phyloP scores from a whole-genome alignment of 768 basidiomycete genomes.

The Suillus luteus region DNA sequence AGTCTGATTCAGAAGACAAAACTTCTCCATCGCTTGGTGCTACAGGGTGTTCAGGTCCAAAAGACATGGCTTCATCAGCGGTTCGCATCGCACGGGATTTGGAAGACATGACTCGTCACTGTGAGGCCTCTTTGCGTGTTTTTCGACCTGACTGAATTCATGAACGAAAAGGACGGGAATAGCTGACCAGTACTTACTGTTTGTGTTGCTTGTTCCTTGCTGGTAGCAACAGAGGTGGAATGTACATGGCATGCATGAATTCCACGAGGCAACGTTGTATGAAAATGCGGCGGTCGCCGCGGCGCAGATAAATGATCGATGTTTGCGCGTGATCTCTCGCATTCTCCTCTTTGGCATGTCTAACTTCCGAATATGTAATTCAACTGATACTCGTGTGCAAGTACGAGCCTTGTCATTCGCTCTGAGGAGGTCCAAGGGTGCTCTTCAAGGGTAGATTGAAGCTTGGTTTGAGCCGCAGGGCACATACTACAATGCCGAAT shows the following conservation, averaged over 20 bases:
- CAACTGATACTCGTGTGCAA: too few species aligned
- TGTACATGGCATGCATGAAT: not conserved
- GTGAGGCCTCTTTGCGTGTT: not conserved
- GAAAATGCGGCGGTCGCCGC: too few species aligned
- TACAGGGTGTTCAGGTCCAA: not conserved
- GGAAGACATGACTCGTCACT: not conserved
- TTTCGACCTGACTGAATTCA: not conserved
- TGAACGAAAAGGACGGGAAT: not conserved
- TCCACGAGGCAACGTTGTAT: not conserved
- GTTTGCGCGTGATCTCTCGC: too few species aligned
- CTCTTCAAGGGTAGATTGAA: too few species aligned
- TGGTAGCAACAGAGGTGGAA: not conserved
- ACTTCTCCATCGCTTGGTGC: not conserved
- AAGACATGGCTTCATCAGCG: not conserved
- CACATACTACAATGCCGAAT: too few species aligned
- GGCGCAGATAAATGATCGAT: too few species aligned
- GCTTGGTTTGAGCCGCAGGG: too few species aligned
- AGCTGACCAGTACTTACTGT: not conserved
- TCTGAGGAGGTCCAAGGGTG: too few species aligned
- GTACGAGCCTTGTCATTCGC: too few species aligned
- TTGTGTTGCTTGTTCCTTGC: not conserved
- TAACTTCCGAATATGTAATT: too few species aligned
- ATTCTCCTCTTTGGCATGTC: too few species aligned
- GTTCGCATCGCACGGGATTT: not conserved
- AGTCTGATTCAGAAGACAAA: not conserved